phyloP scores from a whole-genome alignment of 805 yeast genomes.

The Metschnikowia gelsemii region DNA sequence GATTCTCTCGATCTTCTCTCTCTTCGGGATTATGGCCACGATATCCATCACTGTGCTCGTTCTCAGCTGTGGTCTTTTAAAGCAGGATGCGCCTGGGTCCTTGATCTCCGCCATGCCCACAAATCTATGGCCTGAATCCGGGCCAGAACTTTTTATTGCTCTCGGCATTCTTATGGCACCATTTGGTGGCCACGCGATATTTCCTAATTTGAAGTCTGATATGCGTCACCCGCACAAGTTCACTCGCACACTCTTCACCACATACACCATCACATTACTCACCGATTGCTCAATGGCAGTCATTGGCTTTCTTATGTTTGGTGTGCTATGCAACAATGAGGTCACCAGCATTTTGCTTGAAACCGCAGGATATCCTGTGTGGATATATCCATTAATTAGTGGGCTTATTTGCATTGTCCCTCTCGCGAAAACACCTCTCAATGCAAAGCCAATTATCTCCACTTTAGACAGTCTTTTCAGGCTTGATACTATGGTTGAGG shows the following conservation, averaged over 20 bases:
- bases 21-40: constrained; percentile 72
- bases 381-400: constrained; percentile 53
- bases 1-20: constrained; percentile 63
- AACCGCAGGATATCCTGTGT: constrained; percentile 48
- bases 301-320: constrained; percentile 64
- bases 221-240: constrained; percentile 67
- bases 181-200: constrained; percentile 83
- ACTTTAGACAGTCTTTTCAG: constrained; percentile 58
- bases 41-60: constrained; percentile 60
- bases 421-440: constrained; percentile 78
- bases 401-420: constrained; percentile 78
- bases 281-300: constrained; percentile 65
- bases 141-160: constrained; percentile 53
- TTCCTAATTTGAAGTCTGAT: constrained; percentile 70
- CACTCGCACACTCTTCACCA: constrained; percentile 49
- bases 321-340: constrained; percentile 48
- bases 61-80: constrained; percentile 61
- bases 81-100: constrained; percentile 70
- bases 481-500: constrained; percentile 23
- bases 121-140: constrained; percentile 59
- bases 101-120: constrained; percentile 62
- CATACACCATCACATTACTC: constrained; percentile 59
- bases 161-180: constrained; percentile 74
- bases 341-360: constrained; percentile 49
- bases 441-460: constrained; percentile 77